Conservation (phyloP, 495 filamentous ascomycete genomes). For the Paragyromitra xinjiangensis region DNA sequence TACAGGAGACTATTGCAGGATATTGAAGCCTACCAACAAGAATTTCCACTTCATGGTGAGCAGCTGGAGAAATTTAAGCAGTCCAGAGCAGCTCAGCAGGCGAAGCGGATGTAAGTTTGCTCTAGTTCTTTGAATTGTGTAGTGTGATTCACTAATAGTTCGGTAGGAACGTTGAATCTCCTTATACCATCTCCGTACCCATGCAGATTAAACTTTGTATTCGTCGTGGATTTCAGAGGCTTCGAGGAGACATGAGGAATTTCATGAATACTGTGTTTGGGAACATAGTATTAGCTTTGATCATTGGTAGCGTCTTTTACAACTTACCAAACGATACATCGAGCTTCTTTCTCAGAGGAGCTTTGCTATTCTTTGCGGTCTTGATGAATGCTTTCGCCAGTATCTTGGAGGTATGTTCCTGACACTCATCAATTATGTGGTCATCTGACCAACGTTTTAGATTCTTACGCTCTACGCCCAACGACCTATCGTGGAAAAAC, state of each 20-base stretch:
- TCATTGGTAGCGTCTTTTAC: conserved; percentile 85
- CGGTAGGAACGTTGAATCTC: conserved; percentile 68
- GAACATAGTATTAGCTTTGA: conserved; percentile 76
- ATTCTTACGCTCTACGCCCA: conserved; percentile 86
- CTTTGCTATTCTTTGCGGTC: conserved; percentile 86
- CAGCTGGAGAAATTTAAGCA: conserved; percentile 66
- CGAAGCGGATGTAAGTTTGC: conserved; percentile 63
- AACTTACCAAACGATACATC: conserved; percentile 69
- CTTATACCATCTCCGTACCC: conserved; percentile 76
- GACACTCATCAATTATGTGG: conserved; percentile 1
- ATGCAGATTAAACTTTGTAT: conserved; percentile 80
- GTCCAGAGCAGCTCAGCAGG: conserved; percentile 72
- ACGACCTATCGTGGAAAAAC: conserved; percentile 92
- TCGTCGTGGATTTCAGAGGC: conserved; percentile 73
- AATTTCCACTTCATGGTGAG: conserved; percentile 49
- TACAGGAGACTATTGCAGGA: conserved; percentile 70
- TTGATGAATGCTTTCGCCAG: conserved; percentile 85
- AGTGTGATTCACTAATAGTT: conserved; percentile 15
- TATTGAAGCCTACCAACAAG: conserved; percentile 62
- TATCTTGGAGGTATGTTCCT: conserved; percentile 70
- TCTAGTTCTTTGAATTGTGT: neutral
- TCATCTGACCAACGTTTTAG: conserved; percentile 53
- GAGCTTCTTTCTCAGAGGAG: conserved; percentile 81
- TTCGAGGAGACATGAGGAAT: conserved; percentile 76
- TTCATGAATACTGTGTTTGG: conserved; percentile 75